Conservation (phyloP, 176 grass and related monocot species). For the Oryza longistaminata region DNA sequence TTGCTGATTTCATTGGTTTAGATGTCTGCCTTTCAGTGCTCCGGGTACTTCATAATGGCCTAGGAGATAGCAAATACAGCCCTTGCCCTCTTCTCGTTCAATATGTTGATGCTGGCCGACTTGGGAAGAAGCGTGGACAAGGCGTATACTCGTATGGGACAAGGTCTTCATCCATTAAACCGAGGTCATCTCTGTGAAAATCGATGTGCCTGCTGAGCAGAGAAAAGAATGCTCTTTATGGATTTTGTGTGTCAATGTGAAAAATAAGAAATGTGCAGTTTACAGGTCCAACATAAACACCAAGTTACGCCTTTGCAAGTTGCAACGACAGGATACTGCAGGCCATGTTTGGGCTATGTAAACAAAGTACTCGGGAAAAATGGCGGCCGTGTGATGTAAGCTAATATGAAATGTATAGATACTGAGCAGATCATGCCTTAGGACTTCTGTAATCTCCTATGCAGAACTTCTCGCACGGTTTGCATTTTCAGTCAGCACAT, state of each 20-base stretch:
- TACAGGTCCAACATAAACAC: background rate
- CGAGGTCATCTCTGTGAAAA: constrained; percentile 55
- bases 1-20: constrained; percentile 90
- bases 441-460: background rate
- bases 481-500: background rate
- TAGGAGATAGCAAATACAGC: constrained; percentile 89
- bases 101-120: constrained; percentile 86
- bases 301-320: background rate
- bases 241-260: background rate
- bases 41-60: constrained; percentile 71
- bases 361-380: background rate
- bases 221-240: background rate
- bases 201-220: background rate
- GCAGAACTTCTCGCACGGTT: background rate
- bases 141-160: constrained; percentile 77
- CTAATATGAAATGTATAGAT: background rate
- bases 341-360: background rate
- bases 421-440: background rate
- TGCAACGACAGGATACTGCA: background rate
- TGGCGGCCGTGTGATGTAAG: background rate
- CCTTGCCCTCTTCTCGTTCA: constrained; percentile 93
- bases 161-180: constrained; percentile 35
- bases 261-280: background rate
- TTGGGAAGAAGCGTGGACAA: constrained; percentile 74
- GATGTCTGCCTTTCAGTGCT: constrained; percentile 95